Base-by-base conservation (phyloP, 371 early-diverging fungal species). In the Syncephalastrum contaminatum region DNA sequence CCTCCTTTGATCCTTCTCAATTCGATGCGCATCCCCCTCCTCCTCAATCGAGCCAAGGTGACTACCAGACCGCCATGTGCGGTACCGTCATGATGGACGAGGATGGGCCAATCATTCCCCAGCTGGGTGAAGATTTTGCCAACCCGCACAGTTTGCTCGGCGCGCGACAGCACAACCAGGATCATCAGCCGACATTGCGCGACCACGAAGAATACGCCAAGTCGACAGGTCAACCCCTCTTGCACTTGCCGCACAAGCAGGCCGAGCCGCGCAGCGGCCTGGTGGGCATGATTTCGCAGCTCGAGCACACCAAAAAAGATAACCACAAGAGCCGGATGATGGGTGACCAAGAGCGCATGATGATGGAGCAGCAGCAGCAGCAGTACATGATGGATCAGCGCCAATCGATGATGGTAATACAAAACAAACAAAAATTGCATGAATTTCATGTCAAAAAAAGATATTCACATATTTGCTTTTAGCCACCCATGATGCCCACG, bases 251-350 rank as follows among this genome's bases (percentile, higher is more conserved):
- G 2, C 63, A 62, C 43, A 78, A 74, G 47, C 70, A 66, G 2
- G 58, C 65, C 16, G 67, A 69, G 51, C 75, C 75, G 22, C 69
- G 69, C 19, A 59, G 73, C 30, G 79, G 79, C 41, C 44, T 78
- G 8, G 66, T 78, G 53, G 77, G 77, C 24, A 66, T 73, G 68
- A 77, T 77, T 21, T 71, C 77, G 4, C 77, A 73, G 48, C 53
- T 73, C 18, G 77, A 77, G 41, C 59, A 71, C 41, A 72, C 69
- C 39, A 71, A 66, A 42, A 69, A 70, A 25, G 64, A 64, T 40
- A 69, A 68, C 40, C 69, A 72, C 18, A 69, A 68, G 22, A 56
- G 52, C 36, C 57, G 64, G 16, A 44, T 56, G 15, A 24, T 53
- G 15, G 70, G 69, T 42, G 71, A 70, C 24, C 54, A 61, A 30